Evolutionary conservation across 2,329 filamentous ascomycete genomes (phyloP).

Genomic region (Paracoccidioides lutzii): DNA sequence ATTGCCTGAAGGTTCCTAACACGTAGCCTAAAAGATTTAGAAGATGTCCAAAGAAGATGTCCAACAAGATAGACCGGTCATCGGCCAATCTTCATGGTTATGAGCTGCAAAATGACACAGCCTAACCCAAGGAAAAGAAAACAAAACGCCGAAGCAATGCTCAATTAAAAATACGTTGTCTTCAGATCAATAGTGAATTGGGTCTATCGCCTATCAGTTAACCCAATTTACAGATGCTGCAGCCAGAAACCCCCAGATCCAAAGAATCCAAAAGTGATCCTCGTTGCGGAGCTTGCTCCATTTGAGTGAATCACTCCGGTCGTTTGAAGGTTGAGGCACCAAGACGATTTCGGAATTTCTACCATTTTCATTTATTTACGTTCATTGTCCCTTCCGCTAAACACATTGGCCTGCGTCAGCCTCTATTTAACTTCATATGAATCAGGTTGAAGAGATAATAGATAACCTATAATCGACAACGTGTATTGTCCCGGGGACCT

Average conservation of each 20-base stretch:
- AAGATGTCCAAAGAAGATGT: slow-evolving; percentile 5
- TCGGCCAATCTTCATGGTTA: slow-evolving; percentile 12
- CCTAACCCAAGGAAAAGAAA: slow-evolving; percentile 10
- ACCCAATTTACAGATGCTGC: slow-evolving; percentile 10
- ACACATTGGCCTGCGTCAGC: neutral
- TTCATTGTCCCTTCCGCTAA: slow-evolving; percentile 11
- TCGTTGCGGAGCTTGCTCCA: slow-evolving; percentile 17
- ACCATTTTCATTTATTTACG: slow-evolving; percentile 8
- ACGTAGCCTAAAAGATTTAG: slow-evolving; percentile 8
- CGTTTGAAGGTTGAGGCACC: slow-evolving; percentile 27
- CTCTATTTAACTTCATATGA: neutral
- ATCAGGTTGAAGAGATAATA: neutral
- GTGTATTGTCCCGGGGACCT: slow-evolving; percentile 11
- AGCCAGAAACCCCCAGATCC: slow-evolving; percentile 12
- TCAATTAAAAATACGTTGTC: slow-evolving; percentile 6
- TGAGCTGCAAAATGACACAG: slow-evolving; percentile 7
- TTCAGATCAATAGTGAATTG: slow-evolving; percentile 9
- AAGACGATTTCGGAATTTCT: slow-evolving; percentile 17
- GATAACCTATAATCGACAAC: slow-evolving; percentile 10
- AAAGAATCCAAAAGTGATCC: slow-evolving; percentile 12
- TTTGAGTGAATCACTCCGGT: slow-evolving; percentile 29
- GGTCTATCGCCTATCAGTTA: slow-evolving; percentile 3
- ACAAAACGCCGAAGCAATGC: slow-evolving; percentile 7
- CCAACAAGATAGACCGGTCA: slow-evolving; percentile 10
- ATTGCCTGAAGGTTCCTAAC: slow-evolving; percentile 6